A percentile compares a stretch with the other conserved stretches of the same genome.
Conservation (phyloP, 2,329 filamentous ascomycete species). For the Alternaria arborescens region DNA sequence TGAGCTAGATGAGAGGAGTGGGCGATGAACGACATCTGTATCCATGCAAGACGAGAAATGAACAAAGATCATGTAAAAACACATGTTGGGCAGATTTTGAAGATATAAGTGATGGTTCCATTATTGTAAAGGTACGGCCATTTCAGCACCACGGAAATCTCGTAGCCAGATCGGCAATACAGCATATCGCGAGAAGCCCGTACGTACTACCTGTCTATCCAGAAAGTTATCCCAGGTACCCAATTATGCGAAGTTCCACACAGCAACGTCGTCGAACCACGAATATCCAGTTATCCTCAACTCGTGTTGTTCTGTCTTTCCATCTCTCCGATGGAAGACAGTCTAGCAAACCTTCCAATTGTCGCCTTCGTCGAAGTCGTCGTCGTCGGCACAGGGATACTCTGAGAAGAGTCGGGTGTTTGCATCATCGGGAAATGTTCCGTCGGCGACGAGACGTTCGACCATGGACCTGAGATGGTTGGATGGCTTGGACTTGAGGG, state of each 20-base stretch:
- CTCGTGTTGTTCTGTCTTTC: no score
- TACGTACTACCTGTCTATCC: not conserved
- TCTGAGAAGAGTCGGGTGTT: not conserved
- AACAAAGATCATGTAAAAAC: not conserved
- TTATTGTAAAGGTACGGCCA: not conserved
- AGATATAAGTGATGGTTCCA: not conserved
- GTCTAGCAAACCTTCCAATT: not conserved
- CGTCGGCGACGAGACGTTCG: not conserved
- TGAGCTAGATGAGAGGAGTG: slow-evolving; percentile 15
- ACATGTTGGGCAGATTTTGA: no score
- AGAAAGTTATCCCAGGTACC: not conserved
- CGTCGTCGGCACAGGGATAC: not conserved
- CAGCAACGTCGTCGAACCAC: not conserved
- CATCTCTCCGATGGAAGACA: no score
- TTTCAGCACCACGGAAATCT: not conserved
- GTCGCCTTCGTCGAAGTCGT: not conserved
- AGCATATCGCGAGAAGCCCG: not conserved
- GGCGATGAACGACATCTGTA: not conserved
- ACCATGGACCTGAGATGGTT: not conserved
- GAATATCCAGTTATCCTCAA: not conserved
- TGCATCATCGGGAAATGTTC: not conserved
- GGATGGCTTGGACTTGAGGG: no score
- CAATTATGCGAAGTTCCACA: no score
- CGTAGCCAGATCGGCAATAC: not conserved
- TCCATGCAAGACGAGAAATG: not conserved